Base-by-base conservation (phyloP, 257 asterid species). In the Handroanthus guayacan region DNA sequence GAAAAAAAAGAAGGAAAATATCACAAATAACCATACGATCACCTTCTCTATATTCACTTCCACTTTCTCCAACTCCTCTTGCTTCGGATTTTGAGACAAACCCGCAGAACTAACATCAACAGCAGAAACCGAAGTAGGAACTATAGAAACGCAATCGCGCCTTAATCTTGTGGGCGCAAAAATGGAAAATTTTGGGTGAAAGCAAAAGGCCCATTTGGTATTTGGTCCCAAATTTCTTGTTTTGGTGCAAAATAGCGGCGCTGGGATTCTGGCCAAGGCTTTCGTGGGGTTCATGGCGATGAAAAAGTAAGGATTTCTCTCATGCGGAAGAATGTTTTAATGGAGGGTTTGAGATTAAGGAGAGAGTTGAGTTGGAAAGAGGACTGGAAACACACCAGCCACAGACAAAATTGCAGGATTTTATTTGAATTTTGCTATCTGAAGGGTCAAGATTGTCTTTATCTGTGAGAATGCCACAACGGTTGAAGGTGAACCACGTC, bases 31-130 rank as follows among this genome's bases (percentile, higher is more conserved):
- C 47, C 20, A 17, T 36, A 71, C 38, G 20, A 43, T 67, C 51
- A 92, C 96, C 94, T 92, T 92, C 86, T 92, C 96, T 51, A 92
- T 77, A 38, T 4, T 65, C 57, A 72, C 90, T 65, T 91, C 98
- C 4, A 86, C 0, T 0, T 20, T 72, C 79, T 89, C 90, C 38
- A 81, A 13, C 61, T 72, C 83, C 43, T 56, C 75, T 25, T 67
- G 41, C 41, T 67, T 44, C 10, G 80, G 54, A 69, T 58, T 60
- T 37, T 60, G 82, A 18, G 86, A 69, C 58, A 75, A 76, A 4
- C 82, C 85, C 2, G 80, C 67, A 60, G 93, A 73, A 60, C 66
- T 76, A 36, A 80, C 78, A 62, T 79, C 84, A 56, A 86, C 82
- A 1, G 62, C 82, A 3, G 82, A 72, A 3, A 79, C 69, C 1